Evolutionary conservation across 768 basidiomycete species (phyloP), one percentile per base, ranked within the genome.

Genomic region (Gloeostereum incarnatum): DNA sequence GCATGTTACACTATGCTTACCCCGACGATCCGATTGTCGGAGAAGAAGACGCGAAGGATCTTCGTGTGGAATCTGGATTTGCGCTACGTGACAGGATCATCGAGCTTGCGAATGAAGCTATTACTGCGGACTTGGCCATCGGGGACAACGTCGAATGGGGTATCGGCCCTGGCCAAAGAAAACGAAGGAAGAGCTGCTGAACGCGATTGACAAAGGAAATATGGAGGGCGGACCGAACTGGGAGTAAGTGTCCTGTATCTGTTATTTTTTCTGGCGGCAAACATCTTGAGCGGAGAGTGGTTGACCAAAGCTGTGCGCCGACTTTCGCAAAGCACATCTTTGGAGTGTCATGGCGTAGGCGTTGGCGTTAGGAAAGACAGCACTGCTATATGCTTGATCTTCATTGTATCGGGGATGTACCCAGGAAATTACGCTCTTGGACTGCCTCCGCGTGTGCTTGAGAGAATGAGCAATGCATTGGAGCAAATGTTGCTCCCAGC

Each of bases 21-120:
- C 94, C 93, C 0, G 49, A 68, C 1, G 92, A 97, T 59, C 74
- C 74, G 6, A 88, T 98, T 52, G 81, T 98, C 26, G 96, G 93
- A 22, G 96, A 99, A 58, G 94, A 99, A 59, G 90, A 96, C 55
- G 81, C 94, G 0, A 65, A 75, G 0, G 87, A 90, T 38, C 60
- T 98, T 14, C 74, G 84, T 5, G 55, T 51, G 2, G 71, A 68
- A 30, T 60, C 61, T 6, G 62, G 63, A 2, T 49, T 44, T 6
- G 50, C 47, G 0, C 59, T 92, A 36, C 53, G 75, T 25, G 64
- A 75, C 18, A 73, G 85, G 30, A 86, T 98, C 43, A 70, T 88
- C 30, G 61, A 72, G 23, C 78, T 99, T 20, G 87, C 91, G 3
- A 91, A 88, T 51, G 84, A 88, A 25, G 76, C 83, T 0, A 65